phyloP scores from a whole-genome alignment of 2,329 filamentous ascomycete species.

The Fusarium austroafricanum region DNA sequence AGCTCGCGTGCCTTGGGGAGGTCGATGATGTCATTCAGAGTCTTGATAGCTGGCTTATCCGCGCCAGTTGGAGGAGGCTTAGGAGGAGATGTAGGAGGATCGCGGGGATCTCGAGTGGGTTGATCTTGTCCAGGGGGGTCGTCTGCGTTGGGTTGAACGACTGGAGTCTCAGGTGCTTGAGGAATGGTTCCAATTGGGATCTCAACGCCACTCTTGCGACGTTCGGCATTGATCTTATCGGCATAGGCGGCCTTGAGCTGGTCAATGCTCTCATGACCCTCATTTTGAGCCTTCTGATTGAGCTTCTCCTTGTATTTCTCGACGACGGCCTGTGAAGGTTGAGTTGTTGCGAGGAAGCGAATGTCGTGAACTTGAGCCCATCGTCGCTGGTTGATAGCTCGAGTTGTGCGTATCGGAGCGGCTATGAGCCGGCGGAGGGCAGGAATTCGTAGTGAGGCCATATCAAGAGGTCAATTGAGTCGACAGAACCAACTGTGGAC shows the following conservation, averaged over 20 bases:
- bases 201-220: slow-evolving; percentile 72
- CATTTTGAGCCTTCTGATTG: slow-evolving; percentile 79
- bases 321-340: slow-evolving; percentile 72
- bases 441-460: slow-evolving; percentile 63
- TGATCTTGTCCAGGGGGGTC: slow-evolving; percentile 43
- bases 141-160: slow-evolving; percentile 53
- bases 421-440: slow-evolving; percentile 60
- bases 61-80: slow-evolving; percentile 31
- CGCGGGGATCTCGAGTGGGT: slow-evolving; percentile 23
- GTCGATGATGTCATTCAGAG: slow-evolving; percentile 72
- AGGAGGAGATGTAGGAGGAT: slow-evolving; percentile 16
- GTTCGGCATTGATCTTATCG: slow-evolving; percentile 81
- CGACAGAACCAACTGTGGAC: not conserved
- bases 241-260: slow-evolving; percentile 85
- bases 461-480: slow-evolving; percentile 43
- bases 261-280: slow-evolving; percentile 76
- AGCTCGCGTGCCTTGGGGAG: slow-evolving; percentile 79
- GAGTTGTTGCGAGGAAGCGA: slow-evolving; percentile 86
- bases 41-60: slow-evolving; percentile 54
- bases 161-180: slow-evolving; percentile 52
- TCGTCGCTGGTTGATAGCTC: slow-evolving; percentile 71
- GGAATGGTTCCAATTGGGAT: slow-evolving; percentile 49
- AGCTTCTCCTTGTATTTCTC: slow-evolving; percentile 93
- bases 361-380: slow-evolving; percentile 95
- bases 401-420: slow-evolving; percentile 49